phyloP scores from a whole-genome alignment of 768 basidiomycete genomes.

The Udeniomyces megalosporus region DNA sequence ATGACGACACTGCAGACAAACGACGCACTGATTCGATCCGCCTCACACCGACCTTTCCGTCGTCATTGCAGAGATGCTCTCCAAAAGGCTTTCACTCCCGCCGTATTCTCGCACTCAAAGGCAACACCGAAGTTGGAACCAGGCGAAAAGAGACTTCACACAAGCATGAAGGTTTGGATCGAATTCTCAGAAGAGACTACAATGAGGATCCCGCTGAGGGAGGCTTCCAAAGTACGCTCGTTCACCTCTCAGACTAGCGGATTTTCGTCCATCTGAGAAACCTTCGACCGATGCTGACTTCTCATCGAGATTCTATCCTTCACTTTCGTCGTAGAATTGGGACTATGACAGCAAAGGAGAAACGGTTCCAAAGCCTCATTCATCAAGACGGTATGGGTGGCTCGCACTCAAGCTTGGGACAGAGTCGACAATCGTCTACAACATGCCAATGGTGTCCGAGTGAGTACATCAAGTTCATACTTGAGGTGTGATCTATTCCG shows the following conservation, averaged over 20 bases:
- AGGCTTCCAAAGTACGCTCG: slow-evolving; percentile 60
- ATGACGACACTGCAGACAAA: too few relatives aligned
- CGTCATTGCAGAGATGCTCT: slow-evolving; percentile 43
- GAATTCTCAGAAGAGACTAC: slow-evolving; percentile 63
- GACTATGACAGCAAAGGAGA: slow-evolving; percentile 52
- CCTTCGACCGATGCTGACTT: too few relatives aligned
- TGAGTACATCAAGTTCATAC: too few relatives aligned
- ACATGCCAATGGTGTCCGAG: slow-evolving; percentile 57
- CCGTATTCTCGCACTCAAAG: slow-evolving; percentile 49
- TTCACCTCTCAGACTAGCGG: not conserved
- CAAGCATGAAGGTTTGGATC: slow-evolving; percentile 59
- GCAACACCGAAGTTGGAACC: slow-evolving; percentile 42
- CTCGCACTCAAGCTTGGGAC: not conserved
- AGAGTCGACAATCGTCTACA: slow-evolving; percentile 44
- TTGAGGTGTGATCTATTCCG: too few relatives aligned
- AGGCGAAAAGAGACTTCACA: slow-evolving; percentile 71
- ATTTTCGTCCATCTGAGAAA: not conserved
- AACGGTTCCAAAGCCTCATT: slow-evolving; percentile 38
- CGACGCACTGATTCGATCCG: not conserved
- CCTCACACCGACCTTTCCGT: not conserved
- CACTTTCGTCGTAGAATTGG: slow-evolving; percentile 51
- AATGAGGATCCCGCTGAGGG: slow-evolving; percentile 75
- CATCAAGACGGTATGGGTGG: slow-evolving; percentile 33
- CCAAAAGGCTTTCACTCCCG: slow-evolving; percentile 69
- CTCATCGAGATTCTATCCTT: not conserved